Evolutionary conservation across 441 rosid genomes (phyloP).

Genomic region (Corymbia calophylla): DNA sequence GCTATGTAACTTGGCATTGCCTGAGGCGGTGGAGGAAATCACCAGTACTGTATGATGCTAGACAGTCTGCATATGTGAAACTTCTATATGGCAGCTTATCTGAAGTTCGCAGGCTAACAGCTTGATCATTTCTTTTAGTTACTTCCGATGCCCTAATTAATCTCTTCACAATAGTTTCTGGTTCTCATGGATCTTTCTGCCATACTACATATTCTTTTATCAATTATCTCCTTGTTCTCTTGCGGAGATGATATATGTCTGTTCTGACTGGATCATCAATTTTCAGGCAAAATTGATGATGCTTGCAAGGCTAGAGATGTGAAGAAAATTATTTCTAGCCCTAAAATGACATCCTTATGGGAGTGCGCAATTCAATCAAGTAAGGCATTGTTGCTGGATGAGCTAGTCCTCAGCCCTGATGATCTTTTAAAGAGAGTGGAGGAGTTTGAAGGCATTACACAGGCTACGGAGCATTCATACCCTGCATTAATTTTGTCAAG

Average conservation of each 20-base stretch:
- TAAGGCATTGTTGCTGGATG: conserved; percentile 56
- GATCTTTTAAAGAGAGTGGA: conserved; percentile 60
- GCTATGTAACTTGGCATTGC: neutral
- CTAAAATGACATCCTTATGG: conserved; percentile 76
- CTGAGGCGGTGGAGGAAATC: neutral
- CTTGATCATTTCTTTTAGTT: neutral
- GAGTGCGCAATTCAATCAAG: conserved; percentile 58
- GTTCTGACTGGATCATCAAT: neutral
- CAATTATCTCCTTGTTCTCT: neutral
- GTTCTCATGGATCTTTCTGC: neutral
- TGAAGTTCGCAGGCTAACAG: neutral
- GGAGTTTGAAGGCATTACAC: conserved; percentile 60
- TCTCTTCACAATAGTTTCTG: neutral
- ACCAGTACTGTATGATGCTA: neutral
- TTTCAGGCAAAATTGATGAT: conserved; percentile 15
- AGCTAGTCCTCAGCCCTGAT: conserved; percentile 52
- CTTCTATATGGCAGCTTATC: neutral
- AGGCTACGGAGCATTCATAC: conserved; percentile 63
- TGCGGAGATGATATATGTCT: neutral
- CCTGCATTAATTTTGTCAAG: conserved; percentile 47
- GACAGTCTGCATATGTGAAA: neutral
- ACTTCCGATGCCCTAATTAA: neutral
- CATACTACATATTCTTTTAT: neutral
- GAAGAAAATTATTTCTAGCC: conserved; percentile 41
- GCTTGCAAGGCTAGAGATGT: conserved; percentile 2